Conservation (phyloP, 139 green algal genomes). For the Coelastrella sp. region DNA sequence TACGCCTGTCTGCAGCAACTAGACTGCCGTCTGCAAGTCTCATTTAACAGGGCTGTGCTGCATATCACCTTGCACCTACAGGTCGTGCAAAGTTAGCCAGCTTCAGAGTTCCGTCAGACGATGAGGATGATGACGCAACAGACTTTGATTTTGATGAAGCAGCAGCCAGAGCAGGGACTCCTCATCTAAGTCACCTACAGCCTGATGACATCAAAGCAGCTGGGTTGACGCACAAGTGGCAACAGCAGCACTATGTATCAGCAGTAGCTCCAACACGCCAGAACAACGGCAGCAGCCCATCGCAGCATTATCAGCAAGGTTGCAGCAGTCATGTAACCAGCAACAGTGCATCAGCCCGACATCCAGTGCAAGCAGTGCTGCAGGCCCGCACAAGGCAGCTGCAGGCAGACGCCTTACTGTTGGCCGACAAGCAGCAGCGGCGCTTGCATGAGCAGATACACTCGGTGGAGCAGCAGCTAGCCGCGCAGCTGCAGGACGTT, state of each 20-base stretch:
- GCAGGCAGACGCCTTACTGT: conserved; percentile 1
- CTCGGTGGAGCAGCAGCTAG: conserved; percentile 23
- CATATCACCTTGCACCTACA: not conserved
- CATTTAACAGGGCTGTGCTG: not conserved
- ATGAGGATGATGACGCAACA: conserved; percentile 15
- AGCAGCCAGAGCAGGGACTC: not conserved
- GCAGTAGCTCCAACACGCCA: no score
- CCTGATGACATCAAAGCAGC: not conserved
- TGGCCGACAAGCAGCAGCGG: conserved; percentile 29
- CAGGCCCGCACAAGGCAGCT: conserved; percentile 20
- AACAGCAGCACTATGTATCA: not conserved
- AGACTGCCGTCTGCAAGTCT: no score
- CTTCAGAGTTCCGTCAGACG: conserved; percentile 25
- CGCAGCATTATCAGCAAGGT: not conserved
- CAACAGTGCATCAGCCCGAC: not conserved
- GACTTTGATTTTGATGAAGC: not conserved
- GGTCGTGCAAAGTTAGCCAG: not conserved
- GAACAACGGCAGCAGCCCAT: not conserved
- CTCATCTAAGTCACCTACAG: not conserved
- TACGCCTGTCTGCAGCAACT: no score
- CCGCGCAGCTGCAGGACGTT: conserved; percentile 28
- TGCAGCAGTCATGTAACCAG: not conserved
- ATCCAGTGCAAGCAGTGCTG: conserved; percentile 19
- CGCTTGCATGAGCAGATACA: conserved; percentile 23
- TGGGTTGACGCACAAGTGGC: not conserved